A percentile compares a stretch with the other conserved stretches of the same genome.
Conservation (phyloP, 1,284 basidiomycete species). For the Trametes pubescens region DNA sequence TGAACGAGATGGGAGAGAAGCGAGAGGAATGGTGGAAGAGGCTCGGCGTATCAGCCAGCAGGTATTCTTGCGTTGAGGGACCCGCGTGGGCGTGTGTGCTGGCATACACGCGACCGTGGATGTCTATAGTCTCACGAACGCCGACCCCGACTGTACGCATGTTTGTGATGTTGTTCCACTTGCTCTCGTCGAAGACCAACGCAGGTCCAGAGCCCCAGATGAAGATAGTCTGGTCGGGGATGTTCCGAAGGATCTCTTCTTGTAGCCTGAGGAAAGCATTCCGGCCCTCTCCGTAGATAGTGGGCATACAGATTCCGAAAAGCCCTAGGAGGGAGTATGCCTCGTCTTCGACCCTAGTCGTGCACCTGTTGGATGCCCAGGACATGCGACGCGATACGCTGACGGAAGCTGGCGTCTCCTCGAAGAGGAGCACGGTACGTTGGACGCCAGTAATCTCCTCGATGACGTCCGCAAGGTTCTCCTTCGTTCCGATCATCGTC, state of each 20-base stretch:
- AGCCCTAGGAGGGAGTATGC: constrained; percentile 23
- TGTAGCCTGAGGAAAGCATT: constrained; percentile 19
- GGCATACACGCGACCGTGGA: neutral
- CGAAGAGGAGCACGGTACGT: neutral
- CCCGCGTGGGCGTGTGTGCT: neutral
- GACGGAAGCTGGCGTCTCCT: neutral
- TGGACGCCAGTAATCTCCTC: constrained; percentile 15
- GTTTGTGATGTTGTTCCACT: neutral
- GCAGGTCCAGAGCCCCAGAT: constrained; percentile 7
- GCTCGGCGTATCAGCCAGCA: neutral
- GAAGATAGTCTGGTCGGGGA: constrained; percentile 15
- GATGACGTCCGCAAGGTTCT: neutral
- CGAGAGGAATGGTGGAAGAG: neutral
- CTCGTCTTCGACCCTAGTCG: constrained; percentile 20
- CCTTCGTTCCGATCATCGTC: constrained; percentile 11
- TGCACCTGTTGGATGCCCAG: constrained; percentile 14
- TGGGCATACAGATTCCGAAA: constrained; percentile 21
- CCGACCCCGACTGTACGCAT: neutral
- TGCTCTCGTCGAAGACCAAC: neutral
- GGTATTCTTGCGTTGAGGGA: neutral
- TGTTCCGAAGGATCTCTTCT: constrained; percentile 15
- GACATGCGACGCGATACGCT: constrained; percentile 17
- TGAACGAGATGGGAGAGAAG: neutral
- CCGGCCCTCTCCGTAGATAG: constrained; percentile 21
- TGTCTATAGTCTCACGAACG: no score